Percentiles rank a stretch among this genome's conserved stretches.
Evolutionary conservation across 257 asterid species (phyloP).

Genomic region (Rubia yunnanensis): DNA sequence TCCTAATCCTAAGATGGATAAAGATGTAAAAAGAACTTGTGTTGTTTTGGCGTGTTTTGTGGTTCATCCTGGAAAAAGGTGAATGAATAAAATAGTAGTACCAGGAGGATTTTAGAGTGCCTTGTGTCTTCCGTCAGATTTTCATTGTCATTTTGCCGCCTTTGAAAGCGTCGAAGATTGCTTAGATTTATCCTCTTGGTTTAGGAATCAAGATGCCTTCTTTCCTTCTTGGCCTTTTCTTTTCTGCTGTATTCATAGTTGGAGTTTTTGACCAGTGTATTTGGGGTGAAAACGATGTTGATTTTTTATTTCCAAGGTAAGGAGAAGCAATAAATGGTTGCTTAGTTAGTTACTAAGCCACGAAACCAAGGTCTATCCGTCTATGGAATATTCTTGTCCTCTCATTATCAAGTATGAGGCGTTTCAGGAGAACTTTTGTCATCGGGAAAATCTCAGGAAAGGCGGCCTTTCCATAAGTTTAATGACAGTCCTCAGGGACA

Average conservation of each 20-base stretch:
- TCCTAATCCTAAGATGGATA: not conserved
- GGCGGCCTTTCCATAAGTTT: too few relatives aligned
- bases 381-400: not conserved
- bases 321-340: not conserved
- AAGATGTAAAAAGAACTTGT: not conserved
- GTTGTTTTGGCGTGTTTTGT: not conserved
- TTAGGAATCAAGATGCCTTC: not conserved
- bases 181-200: not conserved
- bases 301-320: not conserved
- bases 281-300: not conserved
- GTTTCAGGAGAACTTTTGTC: too few relatives aligned
- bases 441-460: too few relatives aligned
- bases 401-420: too few relatives aligned
- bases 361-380: not conserved
- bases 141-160: not conserved
- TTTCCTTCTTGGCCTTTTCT: not conserved
- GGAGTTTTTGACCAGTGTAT: not conserved
- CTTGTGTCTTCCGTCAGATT: conserved; percentile 2
- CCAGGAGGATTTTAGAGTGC: not conserved
- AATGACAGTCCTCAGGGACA: too few relatives aligned
- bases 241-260: not conserved
- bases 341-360: not conserved
- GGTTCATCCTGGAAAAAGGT: not conserved
- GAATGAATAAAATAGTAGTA: not conserved
- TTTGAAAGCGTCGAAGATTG: conserved; percentile 5